Conservation (phyloP, 2,329 filamentous ascomycete genomes). For the Tympanopsis confertula region DNA sequence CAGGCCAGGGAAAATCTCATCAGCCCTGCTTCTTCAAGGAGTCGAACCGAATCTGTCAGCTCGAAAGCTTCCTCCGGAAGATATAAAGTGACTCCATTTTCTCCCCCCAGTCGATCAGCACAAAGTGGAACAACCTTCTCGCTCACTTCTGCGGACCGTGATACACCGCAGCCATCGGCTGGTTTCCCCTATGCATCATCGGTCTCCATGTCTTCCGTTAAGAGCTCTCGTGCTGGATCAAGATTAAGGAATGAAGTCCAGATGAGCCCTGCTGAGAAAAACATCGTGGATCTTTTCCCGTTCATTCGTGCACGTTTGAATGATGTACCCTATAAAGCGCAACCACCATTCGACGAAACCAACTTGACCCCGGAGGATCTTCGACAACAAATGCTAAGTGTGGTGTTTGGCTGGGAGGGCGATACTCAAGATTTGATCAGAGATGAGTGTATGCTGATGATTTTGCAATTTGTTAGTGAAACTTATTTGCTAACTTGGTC, state of each 20-base stretch:
- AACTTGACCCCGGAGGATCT: conserved; percentile 68
- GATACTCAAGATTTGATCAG: conserved; percentile 71
- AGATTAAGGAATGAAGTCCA: conserved; percentile 70
- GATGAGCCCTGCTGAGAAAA: conserved; percentile 64
- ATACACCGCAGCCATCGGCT: neutral
- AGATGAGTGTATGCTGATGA: conserved; percentile 55
- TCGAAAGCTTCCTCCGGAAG: conserved; percentile 29
- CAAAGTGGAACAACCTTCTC: neutral
- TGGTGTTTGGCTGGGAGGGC: conserved; percentile 89
- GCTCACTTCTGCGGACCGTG: neutral
- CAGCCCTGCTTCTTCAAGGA: conserved; percentile 34
- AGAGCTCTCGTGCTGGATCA: conserved; percentile 36
- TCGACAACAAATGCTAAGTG: conserved; percentile 78
- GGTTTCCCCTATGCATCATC: neutral
- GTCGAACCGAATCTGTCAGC: conserved; percentile 33
- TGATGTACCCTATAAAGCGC: conserved; percentile 71
- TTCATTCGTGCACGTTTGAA: conserved; percentile 70
- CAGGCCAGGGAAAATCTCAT: conserved; percentile 27
- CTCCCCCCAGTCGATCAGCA: neutral
- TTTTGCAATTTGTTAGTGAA: no score
- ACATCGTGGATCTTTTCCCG: conserved; percentile 71
- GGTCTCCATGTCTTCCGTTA: neutral
- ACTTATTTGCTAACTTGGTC: neutral
- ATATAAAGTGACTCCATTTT: conserved; percentile 10
- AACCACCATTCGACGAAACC: conserved; percentile 41